Evolutionary conservation across 768 basidiomycete genomes (phyloP), one percentile per base, ranked within the genome.

Genomic region (Amanita phalloides): DNA sequence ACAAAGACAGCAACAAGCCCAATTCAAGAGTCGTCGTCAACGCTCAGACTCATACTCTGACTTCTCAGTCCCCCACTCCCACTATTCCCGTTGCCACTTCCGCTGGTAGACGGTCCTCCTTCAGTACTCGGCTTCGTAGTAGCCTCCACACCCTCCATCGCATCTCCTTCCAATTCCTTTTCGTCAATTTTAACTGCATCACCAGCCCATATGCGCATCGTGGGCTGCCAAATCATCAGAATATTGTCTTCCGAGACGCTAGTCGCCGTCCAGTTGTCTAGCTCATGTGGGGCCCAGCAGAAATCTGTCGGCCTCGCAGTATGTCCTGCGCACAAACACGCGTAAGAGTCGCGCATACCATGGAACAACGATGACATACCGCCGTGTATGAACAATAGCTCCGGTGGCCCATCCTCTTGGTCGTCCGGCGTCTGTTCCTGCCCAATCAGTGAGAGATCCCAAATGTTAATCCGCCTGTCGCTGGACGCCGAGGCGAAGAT

Each of bases 391-490:
- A 99, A 99, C 57, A 98, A 68, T 53, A 98, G 69, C 66, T 99
- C 96, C 1, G 96, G 96, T 13, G 96, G 93, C 1, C 96, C 96
- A 61, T 99, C 96, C 64, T 99, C 96, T 53, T 92, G 89, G 62
- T 99, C 96, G 57, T 99, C 96, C 3, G 95, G 96, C 1, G 91
- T 90, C 66, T 99, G 96, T 64, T 99, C 96, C 37, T 86, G 78
- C 0, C 96, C 96, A 55, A 97, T 95, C 54, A 86, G 78, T 21
- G 81, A 76, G 53, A 97, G 66, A 69, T 99, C 94, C 96, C 96
- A 99, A 45, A 98, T 72, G 60, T 96, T 94, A 56, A 99, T 78
- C 8, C 96, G 76, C 39, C 96, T 79, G 64, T 99, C 96, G 55
- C 90, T 86, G 3, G 90, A 92, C 1, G 92, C 92, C 2, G 92